Conservation (phyloP, 2,329 filamentous ascomycete species). For the Rhexocercosporidium sp. region DNA sequence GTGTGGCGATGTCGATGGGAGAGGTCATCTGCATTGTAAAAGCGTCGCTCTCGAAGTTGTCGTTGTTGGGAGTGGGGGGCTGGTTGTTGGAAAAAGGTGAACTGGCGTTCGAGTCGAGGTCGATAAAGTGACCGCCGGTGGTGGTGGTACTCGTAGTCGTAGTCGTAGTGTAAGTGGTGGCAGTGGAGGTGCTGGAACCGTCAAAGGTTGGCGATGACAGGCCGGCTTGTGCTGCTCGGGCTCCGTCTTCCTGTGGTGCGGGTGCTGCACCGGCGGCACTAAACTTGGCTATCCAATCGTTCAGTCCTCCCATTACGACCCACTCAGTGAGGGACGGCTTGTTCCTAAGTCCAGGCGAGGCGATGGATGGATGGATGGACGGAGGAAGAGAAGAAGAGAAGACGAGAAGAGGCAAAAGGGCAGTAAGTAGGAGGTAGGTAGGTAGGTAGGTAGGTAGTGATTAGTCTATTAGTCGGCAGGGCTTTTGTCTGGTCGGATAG, state of each 20-base stretch:
- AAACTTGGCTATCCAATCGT: conserved; percentile 13
- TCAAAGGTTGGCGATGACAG: conserved; percentile 1
- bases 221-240: not conserved
- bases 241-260: not conserved
- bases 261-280: not conserved
- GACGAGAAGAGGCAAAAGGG: not conserved
- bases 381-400: not conserved
- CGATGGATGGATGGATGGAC: not conserved
- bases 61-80: conserved; percentile 24
- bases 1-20: conserved; percentile 43
- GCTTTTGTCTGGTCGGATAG: not conserved
- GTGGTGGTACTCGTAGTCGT: no score
- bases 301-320: conserved; percentile 5
- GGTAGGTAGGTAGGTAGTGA: not conserved
- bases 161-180: no score
- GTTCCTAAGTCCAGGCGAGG: not conserved
- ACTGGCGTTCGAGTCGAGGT: conserved; percentile 16
- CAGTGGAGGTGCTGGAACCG: not conserved
- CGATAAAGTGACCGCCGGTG: conserved; percentile 3
- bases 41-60: conserved; percentile 9
- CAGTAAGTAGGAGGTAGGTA: not conserved
- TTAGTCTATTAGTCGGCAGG: not conserved
- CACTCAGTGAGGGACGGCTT: not conserved
- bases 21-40: conserved; percentile 42
- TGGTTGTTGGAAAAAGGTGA: conserved; percentile 25